Conservation (phyloP, 306 rosid species). For the Mimosa pudica region DNA sequence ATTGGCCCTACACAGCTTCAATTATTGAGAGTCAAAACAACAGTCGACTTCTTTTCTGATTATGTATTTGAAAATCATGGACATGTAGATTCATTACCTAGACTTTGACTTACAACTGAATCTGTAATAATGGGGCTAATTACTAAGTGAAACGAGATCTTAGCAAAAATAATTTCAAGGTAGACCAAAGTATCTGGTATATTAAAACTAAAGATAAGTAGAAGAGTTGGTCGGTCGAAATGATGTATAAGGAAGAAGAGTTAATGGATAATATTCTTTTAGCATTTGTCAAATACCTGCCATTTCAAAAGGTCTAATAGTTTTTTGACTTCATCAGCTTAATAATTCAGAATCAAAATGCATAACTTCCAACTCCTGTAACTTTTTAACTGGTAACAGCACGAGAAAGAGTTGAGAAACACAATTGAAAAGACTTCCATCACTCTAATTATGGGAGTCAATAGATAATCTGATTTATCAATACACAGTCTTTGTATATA, state of each 20-base stretch:
- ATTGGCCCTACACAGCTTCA: slow-evolving; percentile 17
- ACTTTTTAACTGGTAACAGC: slow-evolving; percentile 16
- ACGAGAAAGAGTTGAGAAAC: slow-evolving; percentile 30
- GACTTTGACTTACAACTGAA: slow-evolving; percentile 4
- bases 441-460: slow-evolving; percentile 14
- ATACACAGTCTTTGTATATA: too few relatives aligned
- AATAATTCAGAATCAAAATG: not conserved
- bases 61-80: not conserved
- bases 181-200: not conserved
- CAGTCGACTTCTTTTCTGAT: not conserved
- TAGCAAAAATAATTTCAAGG: not conserved
- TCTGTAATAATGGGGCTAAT: slow-evolving; percentile 8
- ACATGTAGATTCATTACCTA: not conserved
- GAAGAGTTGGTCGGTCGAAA: not conserved
- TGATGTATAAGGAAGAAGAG: not conserved
- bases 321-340: not conserved
- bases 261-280: slow-evolving; percentile 1
- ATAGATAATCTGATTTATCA: not conserved
- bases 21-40: slow-evolving; percentile 12
- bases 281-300: not conserved
- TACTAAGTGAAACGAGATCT: not conserved
- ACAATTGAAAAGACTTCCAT: slow-evolving; percentile 7
- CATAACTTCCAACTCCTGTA: not conserved
- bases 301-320: not conserved
- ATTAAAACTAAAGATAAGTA: not conserved